phyloP scores from a whole-genome alignment of 257 asterid species.

The Penstemon barbatus region DNA sequence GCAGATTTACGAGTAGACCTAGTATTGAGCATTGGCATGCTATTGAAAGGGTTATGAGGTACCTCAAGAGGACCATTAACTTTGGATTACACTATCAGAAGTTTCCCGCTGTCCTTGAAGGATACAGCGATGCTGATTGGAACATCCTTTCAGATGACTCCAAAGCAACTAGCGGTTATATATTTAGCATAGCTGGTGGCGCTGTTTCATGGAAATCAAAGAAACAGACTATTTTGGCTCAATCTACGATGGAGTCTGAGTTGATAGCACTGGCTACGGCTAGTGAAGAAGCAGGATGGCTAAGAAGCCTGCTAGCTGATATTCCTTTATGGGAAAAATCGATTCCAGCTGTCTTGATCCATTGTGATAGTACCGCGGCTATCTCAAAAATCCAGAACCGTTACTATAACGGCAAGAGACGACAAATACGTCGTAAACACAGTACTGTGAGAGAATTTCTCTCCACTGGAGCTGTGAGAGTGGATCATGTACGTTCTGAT shows the following conservation, averaged over 20 bases:
- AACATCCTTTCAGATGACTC: constrained; percentile 11
- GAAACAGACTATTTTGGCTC: constrained; percentile 9
- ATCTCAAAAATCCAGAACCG: background rate
- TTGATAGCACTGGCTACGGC: background rate
- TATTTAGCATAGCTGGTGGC: constrained; percentile 3
- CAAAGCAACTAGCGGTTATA: constrained; percentile 13
- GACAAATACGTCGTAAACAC: no score
- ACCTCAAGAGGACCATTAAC: no score
- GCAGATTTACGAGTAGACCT: no score
- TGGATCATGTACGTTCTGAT: no score
- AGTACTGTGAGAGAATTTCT: no score
- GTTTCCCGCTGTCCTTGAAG: constrained; percentile 19
- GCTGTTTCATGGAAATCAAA: constrained; percentile 16
- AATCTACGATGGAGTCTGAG: background rate
- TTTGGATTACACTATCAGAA: no score
- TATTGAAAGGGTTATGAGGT: no score
- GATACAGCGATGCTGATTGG: constrained; percentile 20
- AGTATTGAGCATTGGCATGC: no score
- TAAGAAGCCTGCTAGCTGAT: background rate
- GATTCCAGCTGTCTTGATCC: background rate
- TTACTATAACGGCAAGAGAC: no score
- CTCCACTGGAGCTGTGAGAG: no score
- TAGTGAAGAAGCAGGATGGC: background rate
- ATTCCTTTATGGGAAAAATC: background rate
- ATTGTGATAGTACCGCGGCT: background rate